Conservation (phyloP, 495 filamentous ascomycete genomes). For the Talaromyces proteolyticus region DNA sequence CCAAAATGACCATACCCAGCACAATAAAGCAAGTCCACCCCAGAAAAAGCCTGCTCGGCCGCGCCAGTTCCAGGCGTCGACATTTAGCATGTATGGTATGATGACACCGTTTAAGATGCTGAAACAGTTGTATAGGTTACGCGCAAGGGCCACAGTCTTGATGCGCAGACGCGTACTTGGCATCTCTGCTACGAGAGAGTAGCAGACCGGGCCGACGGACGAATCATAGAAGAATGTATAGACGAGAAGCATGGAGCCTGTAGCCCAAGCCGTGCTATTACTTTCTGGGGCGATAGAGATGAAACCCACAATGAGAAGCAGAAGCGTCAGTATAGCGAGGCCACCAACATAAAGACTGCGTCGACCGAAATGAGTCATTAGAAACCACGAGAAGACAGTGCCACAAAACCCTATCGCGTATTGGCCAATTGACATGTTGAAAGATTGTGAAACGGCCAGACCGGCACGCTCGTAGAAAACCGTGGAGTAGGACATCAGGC, state of each 20-base stretch:
- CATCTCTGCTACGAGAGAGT: constrained; percentile 70
- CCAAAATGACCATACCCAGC: constrained; percentile 72
- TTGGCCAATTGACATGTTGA: constrained; percentile 66
- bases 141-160: constrained; percentile 68
- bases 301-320: constrained; percentile 71
- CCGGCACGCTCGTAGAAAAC: constrained; percentile 75
- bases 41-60: constrained; percentile 76
- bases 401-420: constrained; percentile 72
- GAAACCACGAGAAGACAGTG: constrained; percentile 65
- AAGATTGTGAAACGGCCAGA: constrained; percentile 49
- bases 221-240: constrained; percentile 72
- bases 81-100: constrained; percentile 74
- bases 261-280: constrained; percentile 54
- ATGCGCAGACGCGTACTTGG: constrained; percentile 68
- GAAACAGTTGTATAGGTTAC: constrained; percentile 67
- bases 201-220: constrained; percentile 73
- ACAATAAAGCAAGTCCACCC: constrained; percentile 69
- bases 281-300: constrained; percentile 49
- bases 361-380: constrained; percentile 69
- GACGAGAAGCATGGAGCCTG: constrained; percentile 63
- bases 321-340: constrained; percentile 54
- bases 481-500: constrained; percentile 75
- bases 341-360: constrained; percentile 66
- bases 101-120: constrained; percentile 64
- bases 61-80: constrained; percentile 66